phyloP scores from a whole-genome alignment of 371 early-diverging fungal genomes.

The Mucor piriformis region DNA sequence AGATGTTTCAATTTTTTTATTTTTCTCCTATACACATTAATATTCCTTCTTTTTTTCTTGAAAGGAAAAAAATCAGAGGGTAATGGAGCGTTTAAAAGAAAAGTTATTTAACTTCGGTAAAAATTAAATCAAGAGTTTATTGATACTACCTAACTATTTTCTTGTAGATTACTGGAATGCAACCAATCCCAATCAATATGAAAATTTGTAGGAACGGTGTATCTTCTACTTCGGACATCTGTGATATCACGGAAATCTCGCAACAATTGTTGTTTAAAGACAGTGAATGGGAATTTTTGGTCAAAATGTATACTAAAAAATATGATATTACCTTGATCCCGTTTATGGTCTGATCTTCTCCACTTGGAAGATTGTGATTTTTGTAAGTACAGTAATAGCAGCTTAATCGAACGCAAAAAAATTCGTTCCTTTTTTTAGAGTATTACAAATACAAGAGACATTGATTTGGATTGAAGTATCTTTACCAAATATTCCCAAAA shows the following conservation, averaged over 20 bases:
- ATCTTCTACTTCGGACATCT: neutral
- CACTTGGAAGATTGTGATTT: constrained; percentile 14
- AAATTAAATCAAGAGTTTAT: too few relatives aligned
- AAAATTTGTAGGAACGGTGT: constrained; percentile 1
- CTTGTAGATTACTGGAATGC: too few relatives aligned
- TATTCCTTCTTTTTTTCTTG: too few relatives aligned
- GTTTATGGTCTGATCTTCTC: constrained; percentile 13
- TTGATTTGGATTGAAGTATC: constrained; percentile 17
- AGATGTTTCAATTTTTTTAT: too few relatives aligned
- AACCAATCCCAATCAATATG: too few relatives aligned
- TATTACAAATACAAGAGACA: constrained; percentile 18
- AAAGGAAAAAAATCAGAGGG: too few relatives aligned
- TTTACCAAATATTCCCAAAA: constrained; percentile 17
- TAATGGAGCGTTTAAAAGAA: too few relatives aligned
- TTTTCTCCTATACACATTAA: too few relatives aligned
- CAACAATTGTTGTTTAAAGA: constrained; percentile 8
- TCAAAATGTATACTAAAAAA: constrained; percentile 13
- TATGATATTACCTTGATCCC: constrained; percentile 16
- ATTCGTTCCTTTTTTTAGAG: constrained; percentile 16
- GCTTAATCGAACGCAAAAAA: constrained; percentile 17
- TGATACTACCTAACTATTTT: too few relatives aligned
- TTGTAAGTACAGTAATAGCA: constrained; percentile 21
- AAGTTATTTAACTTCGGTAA: too few relatives aligned
- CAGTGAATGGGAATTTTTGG: constrained; percentile 7
- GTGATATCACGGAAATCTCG: constrained; percentile 5